Evolutionary conservation across 202 grass and related monocot species (phyloP), one percentile per base, ranked within the genome.

Genomic region (Saccharum hybrid): DNA sequence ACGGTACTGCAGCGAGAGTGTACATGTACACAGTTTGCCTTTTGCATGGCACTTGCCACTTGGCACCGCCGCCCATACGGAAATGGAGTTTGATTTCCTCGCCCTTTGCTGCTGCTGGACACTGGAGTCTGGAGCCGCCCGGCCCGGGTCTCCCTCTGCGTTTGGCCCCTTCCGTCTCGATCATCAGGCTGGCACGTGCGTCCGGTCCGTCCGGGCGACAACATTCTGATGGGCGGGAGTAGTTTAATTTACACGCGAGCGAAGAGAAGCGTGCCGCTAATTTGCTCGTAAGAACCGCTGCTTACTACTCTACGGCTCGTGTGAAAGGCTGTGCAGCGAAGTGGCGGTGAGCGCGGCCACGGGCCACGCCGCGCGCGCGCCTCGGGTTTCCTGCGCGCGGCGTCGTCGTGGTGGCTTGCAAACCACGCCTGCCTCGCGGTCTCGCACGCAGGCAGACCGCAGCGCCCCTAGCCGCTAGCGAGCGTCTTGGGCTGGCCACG

Each of bases 351-450:
- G 16, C 48, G 19, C 49, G 7, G 49, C 26, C 26, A 26, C 26
- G 26, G 26, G 26, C 26, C 26, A 26, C 26, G 26, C 26, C 26
- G 26, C 26, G 26, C 26, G 26, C 45, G 51, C 18, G 18, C 13
- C 80, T 15, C 67, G 80, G 61, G 69, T 66, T 85, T 67, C 46
- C 49, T 11, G 65, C 76, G 7, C 21, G 6, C 21, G 23, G 0
- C 39, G 41, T 13, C 68, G 70, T 0, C 74, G 79, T 33, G 77
- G 71, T 88, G 77, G 82, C 67, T 65, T 87, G 38, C 33, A 77
- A 77, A 56, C 19, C 76, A 74, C 68, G 31, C 10, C 9, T 8
- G 5, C 10, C 9, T 8, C 33, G 51, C 51, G 15, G 45, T 45
- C 42, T 45, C 42, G 42, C 65, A n/a, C 10, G 48, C 66, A 21